Evolutionary conservation across 768 basidiomycete species (phyloP).

Genomic region (Suillus plorans): DNA sequence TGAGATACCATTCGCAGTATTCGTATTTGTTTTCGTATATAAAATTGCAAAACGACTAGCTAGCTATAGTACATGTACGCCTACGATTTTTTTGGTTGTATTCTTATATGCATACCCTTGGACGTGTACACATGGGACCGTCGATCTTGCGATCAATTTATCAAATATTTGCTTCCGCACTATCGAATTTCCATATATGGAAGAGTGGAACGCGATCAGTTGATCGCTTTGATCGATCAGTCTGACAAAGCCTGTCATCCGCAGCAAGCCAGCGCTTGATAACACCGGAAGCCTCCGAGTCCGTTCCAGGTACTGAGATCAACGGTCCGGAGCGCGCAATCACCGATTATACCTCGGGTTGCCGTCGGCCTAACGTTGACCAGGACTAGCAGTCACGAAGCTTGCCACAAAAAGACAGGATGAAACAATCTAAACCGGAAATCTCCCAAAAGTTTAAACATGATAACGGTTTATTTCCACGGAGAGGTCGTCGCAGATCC

Average conservation of each 20-base stretch:
- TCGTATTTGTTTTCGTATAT: constrained; percentile 25
- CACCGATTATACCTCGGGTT: constrained; percentile 16
- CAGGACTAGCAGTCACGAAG: background rate
- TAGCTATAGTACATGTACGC: constrained; percentile 19
- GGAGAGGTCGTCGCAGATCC: no score
- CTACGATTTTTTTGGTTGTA: constrained; percentile 31
- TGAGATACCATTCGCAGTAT: constrained; percentile 14
- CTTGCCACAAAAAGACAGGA: no score
- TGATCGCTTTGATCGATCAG: constrained; percentile 1
- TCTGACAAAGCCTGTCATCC: background rate
- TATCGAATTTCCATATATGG: background rate
- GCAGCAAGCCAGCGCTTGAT: constrained; percentile 3
- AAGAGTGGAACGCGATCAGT: background rate
- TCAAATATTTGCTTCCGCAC: constrained; percentile 1
- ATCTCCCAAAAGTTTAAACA: background rate
- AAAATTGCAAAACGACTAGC: constrained; percentile 15
- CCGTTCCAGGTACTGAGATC: constrained; percentile 6
- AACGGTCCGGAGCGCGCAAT: constrained; percentile 20
- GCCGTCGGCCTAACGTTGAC: background rate
- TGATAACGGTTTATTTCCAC: no score
- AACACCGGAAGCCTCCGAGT: background rate
- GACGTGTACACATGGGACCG: background rate
- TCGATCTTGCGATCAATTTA: constrained; percentile 3
- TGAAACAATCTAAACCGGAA: constrained; percentile 1
- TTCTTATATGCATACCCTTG: constrained; percentile 18